phyloP scores from a whole-genome alignment of 345 rosid species.

The Rhizophora mangle region DNA sequence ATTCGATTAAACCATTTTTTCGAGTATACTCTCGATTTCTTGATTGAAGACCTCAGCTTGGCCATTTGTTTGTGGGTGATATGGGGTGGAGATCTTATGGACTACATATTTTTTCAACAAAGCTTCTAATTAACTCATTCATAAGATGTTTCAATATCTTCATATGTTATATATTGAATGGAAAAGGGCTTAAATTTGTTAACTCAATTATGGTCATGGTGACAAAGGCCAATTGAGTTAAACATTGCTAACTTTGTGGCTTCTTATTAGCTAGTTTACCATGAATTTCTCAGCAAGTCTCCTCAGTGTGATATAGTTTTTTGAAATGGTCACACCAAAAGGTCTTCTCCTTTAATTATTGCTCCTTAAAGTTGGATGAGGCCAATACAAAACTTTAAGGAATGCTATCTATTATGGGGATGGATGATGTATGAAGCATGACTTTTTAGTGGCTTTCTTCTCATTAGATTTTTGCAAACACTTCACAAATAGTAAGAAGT shows the following conservation, averaged over 20 bases:
- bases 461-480: not conserved
- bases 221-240: not conserved
- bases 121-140: too few species aligned
- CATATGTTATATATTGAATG: not conserved
- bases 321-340: slow-evolving; percentile 5
- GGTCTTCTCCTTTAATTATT: not conserved
- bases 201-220: not conserved
- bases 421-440: not conserved
- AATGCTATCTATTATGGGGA: not conserved
- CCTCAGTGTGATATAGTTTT: not conserved
- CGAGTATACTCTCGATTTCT: too few species aligned
- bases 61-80: too few species aligned
- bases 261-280: not conserved
- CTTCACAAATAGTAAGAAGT: too few species aligned
- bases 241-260: not conserved
- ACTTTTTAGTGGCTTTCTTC: not conserved
- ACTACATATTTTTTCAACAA: too few species aligned
- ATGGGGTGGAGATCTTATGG: too few species aligned
- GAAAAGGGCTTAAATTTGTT: too few species aligned
- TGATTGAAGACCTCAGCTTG: too few species aligned
- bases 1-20: too few species aligned
- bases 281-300: not conserved
- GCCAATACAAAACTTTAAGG: not conserved
- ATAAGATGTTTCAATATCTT: not conserved
- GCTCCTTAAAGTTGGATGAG: not conserved